Evolutionary conservation across 768 basidiomycete genomes (phyloP).

Genomic region (Mycena chlorophos): DNA sequence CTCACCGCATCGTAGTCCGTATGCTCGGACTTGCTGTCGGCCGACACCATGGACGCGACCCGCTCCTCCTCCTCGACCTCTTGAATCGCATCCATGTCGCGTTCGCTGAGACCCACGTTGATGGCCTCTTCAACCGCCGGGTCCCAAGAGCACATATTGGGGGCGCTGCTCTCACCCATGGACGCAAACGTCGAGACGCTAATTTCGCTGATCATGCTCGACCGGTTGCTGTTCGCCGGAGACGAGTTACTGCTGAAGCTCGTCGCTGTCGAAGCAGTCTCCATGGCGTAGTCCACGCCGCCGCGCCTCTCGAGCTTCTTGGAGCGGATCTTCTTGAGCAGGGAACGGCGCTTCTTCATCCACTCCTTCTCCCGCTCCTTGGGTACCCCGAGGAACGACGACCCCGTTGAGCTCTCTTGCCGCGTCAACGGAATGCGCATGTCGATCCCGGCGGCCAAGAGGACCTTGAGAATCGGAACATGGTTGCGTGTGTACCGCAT

Average conservation of each 20-base stretch:
- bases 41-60: neutral
- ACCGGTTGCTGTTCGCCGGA: constrained; percentile 2
- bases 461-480: constrained; percentile 53
- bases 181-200: too few relatives aligned
- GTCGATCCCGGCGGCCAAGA: constrained; percentile 50
- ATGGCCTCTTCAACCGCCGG: constrained; percentile 12
- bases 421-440: constrained; percentile 16
- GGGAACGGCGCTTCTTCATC: constrained; percentile 18
- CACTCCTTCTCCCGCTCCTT: constrained; percentile 15
- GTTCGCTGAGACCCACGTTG: constrained; percentile 10
- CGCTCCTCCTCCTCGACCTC: constrained; percentile 19
- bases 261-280: constrained; percentile 7
- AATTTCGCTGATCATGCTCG: neutral
- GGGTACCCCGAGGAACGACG: constrained; percentile 18
- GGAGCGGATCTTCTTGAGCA: constrained; percentile 10
- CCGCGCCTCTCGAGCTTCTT: constrained; percentile 18
- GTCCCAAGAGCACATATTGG: constrained; percentile 15
- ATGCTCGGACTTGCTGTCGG: constrained; percentile 7
- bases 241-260: neutral
- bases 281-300: constrained; percentile 9
- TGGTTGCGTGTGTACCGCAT: constrained; percentile 63
- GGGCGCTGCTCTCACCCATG: too few relatives aligned
- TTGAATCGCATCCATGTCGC: constrained; percentile 13
- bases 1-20: constrained; percentile 9
- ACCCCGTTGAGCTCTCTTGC: constrained; percentile 6